Percentiles rank a stretch among this genome's conserved stretches.
Evolutionary conservation across 2,329 filamentous ascomycete species (phyloP).

Genomic region (Echinosphaeria canescens): DNA sequence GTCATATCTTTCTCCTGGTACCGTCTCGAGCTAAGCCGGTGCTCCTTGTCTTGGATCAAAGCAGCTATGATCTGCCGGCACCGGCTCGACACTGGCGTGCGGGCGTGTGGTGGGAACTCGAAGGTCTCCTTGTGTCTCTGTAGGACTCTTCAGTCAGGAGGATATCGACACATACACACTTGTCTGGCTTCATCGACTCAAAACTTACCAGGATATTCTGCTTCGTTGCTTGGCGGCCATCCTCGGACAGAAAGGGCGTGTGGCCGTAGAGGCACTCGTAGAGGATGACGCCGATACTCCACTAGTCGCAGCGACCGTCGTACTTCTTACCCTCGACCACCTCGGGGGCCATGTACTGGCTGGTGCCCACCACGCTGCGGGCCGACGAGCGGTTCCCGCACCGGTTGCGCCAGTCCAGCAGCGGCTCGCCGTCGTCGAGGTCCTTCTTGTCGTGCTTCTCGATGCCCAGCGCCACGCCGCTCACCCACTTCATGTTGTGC

Average conservation of each 20-base stretch:
- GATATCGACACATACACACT: not conserved
- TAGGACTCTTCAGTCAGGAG: not conserved
- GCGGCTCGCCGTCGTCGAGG: slow-evolving; percentile 16
- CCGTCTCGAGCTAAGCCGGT: slow-evolving; percentile 52
- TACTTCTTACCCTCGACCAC: slow-evolving; percentile 66
- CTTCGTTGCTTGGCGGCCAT: slow-evolving; percentile 63
- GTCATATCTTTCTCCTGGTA: slow-evolving; percentile 45
- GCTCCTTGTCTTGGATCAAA: slow-evolving; percentile 53
- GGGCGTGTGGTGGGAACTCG: slow-evolving; percentile 42
- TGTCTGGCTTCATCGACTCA: not conserved
- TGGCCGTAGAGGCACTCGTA: slow-evolving; percentile 89
- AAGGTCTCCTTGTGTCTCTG: slow-evolving; percentile 52
- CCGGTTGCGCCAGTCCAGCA: slow-evolving; percentile 50
- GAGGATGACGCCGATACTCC: slow-evolving; percentile 86
- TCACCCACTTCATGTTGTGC: slow-evolving; percentile 15
- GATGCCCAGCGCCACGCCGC: slow-evolving; percentile 15
- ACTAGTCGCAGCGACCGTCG: slow-evolving; percentile 90
- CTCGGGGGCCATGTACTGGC: slow-evolving; percentile 96
- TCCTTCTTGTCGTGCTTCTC: slow-evolving; percentile 15
- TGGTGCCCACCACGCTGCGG: slow-evolving; percentile 78
- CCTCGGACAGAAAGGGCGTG: slow-evolving; percentile 72
- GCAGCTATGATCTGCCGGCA: slow-evolving; percentile 59
- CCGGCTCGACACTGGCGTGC: slow-evolving; percentile 42
- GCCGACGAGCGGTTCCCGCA: slow-evolving; percentile 52
- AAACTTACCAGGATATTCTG: slow-evolving; percentile 52